phyloP scores from a whole-genome alignment of 768 basidiomycete species.

The Podaxis sp. region DNA sequence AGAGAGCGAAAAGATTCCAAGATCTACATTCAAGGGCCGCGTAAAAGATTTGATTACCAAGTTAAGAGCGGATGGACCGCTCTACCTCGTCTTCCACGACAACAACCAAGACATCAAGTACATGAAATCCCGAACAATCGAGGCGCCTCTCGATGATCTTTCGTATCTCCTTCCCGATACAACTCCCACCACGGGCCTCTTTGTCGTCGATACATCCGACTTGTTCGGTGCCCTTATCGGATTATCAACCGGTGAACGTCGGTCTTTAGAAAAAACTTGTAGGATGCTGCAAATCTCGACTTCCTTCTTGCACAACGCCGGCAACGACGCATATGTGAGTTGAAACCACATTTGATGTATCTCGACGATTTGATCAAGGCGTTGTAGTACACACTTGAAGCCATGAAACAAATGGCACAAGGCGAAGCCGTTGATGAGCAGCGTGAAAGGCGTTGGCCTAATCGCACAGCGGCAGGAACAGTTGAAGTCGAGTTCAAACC shows the following conservation, averaged over 20 bases:
- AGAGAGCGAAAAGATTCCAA: slow-evolving; percentile 50
- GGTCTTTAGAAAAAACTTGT: slow-evolving; percentile 61
- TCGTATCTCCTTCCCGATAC: slow-evolving; percentile 57
- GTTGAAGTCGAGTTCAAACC: slow-evolving; percentile 57
- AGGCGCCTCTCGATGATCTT: slow-evolving; percentile 51
- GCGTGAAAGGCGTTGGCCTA: slow-evolving; percentile 79
- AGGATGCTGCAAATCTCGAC: slow-evolving; percentile 58
- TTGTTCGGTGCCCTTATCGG: slow-evolving; percentile 77
- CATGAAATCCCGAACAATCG: slow-evolving; percentile 54
- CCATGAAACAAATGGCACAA: slow-evolving; percentile 67
- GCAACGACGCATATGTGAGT: slow-evolving; percentile 81
- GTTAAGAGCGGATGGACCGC: slow-evolving; percentile 46
- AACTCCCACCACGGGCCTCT: slow-evolving; percentile 51
- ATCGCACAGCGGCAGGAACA: slow-evolving; percentile 39
- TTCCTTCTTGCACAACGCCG: slow-evolving; percentile 73
- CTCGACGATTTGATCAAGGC: neutral
- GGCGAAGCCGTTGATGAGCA: slow-evolving; percentile 75
- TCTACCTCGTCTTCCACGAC: slow-evolving; percentile 84
- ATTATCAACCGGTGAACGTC: slow-evolving; percentile 46
- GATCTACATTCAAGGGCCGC: slow-evolving; percentile 46
- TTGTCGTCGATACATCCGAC: slow-evolving; percentile 70
- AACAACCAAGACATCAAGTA: slow-evolving; percentile 75
- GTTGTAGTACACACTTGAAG: slow-evolving; percentile 65
- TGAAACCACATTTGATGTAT: neutral
- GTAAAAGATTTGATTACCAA: slow-evolving; percentile 45